Base-by-base conservation (phyloP, 306 rosid genomes). In the Dalbergia cultrata region DNA sequence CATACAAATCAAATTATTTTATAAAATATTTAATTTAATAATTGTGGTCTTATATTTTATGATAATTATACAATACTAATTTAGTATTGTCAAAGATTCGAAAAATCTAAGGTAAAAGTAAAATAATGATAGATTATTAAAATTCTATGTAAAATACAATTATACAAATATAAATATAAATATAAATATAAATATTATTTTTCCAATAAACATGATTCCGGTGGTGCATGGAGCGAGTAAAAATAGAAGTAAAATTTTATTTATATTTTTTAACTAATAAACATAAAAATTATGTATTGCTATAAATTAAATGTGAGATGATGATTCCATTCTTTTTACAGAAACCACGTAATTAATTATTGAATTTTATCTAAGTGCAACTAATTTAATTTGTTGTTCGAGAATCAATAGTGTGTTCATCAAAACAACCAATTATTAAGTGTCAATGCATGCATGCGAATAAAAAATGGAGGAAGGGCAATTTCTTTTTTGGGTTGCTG, bases 391-490 rank as follows among this genome's bases (percentile, higher is more conserved):
- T 9, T 58, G 31, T 26, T 26, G 31, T 26, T 26, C 31, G 4
- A 14, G 44, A 6, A 33, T 13, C 37, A 22, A 60, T 22, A 9
- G 9, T 43, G 9, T 43, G 47, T 43, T 43, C 47, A 3, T 43
- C 52, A 39, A 17, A 17, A 10, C 21, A 39, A 10, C 35, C 9
- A 67, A 67, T 4, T 41, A 41, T 41, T 11, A 67, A 65, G n/a
- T 35, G 44, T 33, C 19, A 41, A 66, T 5, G 9, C 49, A 39
- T 66, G 34, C 37, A 50, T 10, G 14, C 9, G 13, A 9, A 17
- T 34, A 31, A 18, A 54, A 75, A 22, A 5, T 80, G 49, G 39
- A 41, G 16, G 70, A 66, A 72, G 14, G 35, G n/a, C n/a, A n/a
- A 59, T 34, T 6, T 21, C 34, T 31, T 67, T 13, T 47, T 66